Conservation (phyloP, 495 filamentous ascomycete genomes). For the Penicillium atrosanguineum region DNA sequence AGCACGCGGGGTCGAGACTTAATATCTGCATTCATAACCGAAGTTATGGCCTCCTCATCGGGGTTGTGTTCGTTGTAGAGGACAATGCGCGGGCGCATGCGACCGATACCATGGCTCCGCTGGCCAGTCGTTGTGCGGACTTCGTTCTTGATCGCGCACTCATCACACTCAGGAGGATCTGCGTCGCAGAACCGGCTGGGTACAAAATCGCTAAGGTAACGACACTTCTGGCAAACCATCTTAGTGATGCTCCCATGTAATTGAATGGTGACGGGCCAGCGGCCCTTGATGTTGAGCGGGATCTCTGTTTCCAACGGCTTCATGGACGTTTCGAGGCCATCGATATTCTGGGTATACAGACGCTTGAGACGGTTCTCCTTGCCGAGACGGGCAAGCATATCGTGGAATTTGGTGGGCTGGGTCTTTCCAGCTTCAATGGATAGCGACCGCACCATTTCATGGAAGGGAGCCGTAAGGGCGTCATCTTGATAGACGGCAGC, state of each 20-base stretch:
- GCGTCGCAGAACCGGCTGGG: constrained; percentile 79
- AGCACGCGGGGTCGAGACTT: constrained; percentile 83
- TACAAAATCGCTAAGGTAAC: constrained; percentile 71
- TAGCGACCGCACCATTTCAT: constrained; percentile 89
- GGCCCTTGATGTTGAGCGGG: constrained; percentile 71
- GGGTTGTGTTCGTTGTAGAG: constrained; percentile 97
- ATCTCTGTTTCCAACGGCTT: constrained; percentile 73
- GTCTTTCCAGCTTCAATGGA: constrained; percentile 71
- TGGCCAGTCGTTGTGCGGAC: constrained; percentile 80
- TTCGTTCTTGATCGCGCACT: constrained; percentile 71
- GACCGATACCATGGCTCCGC: constrained; percentile 89
- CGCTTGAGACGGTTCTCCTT: constrained; percentile 85
- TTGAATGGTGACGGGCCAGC: constrained; percentile 91
- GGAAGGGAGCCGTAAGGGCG: constrained; percentile 80
- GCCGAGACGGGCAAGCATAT: constrained; percentile 88
- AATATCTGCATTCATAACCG: constrained; percentile 80
- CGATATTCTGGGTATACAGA: constrained; percentile 94
- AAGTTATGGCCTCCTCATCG: constrained; percentile 92
- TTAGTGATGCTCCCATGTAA: constrained; percentile 91
- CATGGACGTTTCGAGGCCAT: constrained; percentile 87
- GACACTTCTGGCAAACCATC: constrained; percentile 95
- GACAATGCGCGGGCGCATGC: constrained; percentile 87
- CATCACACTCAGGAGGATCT: constrained; percentile 74
- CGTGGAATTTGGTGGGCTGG: constrained; percentile 85
- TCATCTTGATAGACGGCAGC: constrained; percentile 95